Conservation (phyloP, 257 asterid species). For the Datura wrightii region DNA sequence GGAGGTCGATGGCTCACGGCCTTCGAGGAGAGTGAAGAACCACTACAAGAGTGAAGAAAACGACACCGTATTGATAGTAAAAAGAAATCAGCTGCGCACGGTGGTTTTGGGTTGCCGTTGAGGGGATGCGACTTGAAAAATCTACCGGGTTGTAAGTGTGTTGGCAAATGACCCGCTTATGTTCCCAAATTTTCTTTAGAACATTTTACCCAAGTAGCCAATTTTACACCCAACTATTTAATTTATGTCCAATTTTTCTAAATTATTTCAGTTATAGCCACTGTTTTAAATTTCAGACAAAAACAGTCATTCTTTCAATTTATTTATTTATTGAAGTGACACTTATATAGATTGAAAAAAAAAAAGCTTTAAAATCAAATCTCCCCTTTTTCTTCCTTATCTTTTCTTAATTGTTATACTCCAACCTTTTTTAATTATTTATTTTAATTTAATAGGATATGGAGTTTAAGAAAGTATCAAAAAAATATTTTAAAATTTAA, state of each 20-base stretch:
- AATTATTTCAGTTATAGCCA: too few relatives aligned
- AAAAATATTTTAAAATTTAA: not conserved
- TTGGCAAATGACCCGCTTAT: not conserved
- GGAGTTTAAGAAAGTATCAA: not conserved
- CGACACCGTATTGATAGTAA: not conserved
- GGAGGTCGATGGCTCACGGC: constrained; percentile 3
- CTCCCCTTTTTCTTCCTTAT: not conserved
- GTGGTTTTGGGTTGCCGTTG: not conserved
- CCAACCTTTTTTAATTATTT: not conserved
- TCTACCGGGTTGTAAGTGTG: not conserved
- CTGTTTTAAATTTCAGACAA: not conserved
- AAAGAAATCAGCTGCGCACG: not conserved
- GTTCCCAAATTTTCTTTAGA: not conserved
- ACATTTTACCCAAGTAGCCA: too few relatives aligned
- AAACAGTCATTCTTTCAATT: too few relatives aligned
- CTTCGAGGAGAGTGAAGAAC: not conserved
- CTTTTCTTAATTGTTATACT: not conserved
- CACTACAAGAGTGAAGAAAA: not conserved
- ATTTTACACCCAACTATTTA: too few relatives aligned
- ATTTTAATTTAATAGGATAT: too few relatives aligned
- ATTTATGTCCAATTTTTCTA: too few relatives aligned
- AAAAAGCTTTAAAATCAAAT: too few relatives aligned
- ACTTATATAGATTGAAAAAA: too few relatives aligned
- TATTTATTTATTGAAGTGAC: too few relatives aligned
- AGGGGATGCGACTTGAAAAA: not conserved